Evolutionary conservation across 129 eudicot genomes (phyloP), one percentile per base, ranked within the genome.

Genomic region (Scalesia atractyloides): DNA sequence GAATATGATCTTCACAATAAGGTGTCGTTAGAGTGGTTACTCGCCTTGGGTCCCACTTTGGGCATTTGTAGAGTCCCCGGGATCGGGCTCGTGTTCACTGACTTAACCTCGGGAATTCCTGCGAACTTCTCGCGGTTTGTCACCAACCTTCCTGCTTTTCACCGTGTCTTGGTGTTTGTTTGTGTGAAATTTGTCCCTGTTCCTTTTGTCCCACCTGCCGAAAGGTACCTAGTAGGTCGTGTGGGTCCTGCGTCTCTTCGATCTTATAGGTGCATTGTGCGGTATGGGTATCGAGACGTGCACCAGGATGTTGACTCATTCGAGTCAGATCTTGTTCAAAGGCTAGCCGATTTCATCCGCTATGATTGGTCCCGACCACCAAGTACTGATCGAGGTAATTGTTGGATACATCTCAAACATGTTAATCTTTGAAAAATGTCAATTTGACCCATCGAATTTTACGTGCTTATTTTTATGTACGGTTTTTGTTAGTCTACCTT

Each of bases 61-160:
- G 97, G 97, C 61, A 91, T 91, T 20, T 82, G 89, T 58, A 84
- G 97, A 6, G 97, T 91, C 60, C 92, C 96, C 0, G 96, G 96
- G 48, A 88, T 91, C 11, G 97, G 97, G 36, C 84, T 88, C 3
- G 96, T 91, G 30, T 86, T 88, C 76, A 91, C 97, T 3, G 96
- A 91, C 19, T 84, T 91, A 66, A 88, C 90, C 47, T 88, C 92
- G 0, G 97, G 96, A 5, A 86, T 91, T 18, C 97, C 96, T 0
- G 92, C 97, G 20, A 91, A 88, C 83, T 91, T 91, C 74, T 91
- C 97, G 7, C 89, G 96, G 19, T 88, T 91, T 39, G 96, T 91
- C 37, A 91, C 97, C 69, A 91, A 91, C 68, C 96, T 91, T 69
- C 97, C 97, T 2, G 96, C 97, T 37, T 91, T 86, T 79, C 97